Evolutionary conservation across 1,139 yeast species (phyloP), one percentile per base, ranked within the genome.

Genomic region (Nakaseomyces sp.): DNA sequence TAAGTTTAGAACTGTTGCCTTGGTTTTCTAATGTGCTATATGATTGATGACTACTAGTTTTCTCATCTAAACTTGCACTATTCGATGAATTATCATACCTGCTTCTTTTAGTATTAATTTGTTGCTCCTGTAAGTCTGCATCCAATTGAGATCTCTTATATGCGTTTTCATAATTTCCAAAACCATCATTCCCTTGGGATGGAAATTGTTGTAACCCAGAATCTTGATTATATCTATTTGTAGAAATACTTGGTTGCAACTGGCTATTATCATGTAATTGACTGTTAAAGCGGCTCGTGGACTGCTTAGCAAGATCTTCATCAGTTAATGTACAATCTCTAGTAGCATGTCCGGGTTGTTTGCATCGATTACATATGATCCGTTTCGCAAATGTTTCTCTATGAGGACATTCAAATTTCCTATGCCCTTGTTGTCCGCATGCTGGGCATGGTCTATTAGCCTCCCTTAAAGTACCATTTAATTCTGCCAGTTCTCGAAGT

Each of bases 381-480:
- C 69, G 72, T 8, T 79, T 71, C 18, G 81, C 72, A 57, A 74
- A 68, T 54, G 70, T 73, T 55, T 66, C 72, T 55, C 68, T 69
- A 50, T 69, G 68, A 3, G 86, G 83, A 58, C 88, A 81, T 33
- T 77, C 81, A 56, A 69, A 73, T 50, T 73, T 70, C 42, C 73
- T 69, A 54, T 81, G 88, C 1, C 87, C 88, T 43, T 70, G 62
- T 44, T 77, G 70, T 12, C 86, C 85, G 61, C 72, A 69, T 15
- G 60, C 59, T 49, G 67, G 66, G 69, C 96, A 69, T 55, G 86
- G 71, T 62, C 81, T 69, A 62, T 79, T 67, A 68, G 88, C 81
- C 56, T 86, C 95, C 45, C 97, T 73, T 41, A 88, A 71, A 0
- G 98, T 93, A 65, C 99, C 99, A 67, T 91, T 93, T 47, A 91